phyloP scores from a whole-genome alignment of 768 basidiomycete genomes.

The Lentinula lateritia region DNA sequence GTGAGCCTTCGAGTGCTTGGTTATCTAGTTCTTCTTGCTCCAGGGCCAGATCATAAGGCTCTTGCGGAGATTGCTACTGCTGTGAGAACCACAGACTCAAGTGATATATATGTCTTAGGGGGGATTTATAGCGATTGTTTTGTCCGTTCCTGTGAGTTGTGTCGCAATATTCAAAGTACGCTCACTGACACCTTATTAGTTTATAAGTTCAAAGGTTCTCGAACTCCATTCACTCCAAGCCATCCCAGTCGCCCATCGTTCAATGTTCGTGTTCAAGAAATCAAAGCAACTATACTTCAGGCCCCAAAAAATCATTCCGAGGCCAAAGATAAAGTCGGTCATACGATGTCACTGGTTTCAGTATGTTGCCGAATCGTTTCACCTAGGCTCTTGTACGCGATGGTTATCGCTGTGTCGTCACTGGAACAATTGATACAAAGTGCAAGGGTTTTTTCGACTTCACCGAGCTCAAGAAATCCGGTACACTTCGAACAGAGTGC shows the following conservation, averaged over 20 bases:
- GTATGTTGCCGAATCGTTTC: background rate
- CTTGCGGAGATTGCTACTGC: background rate
- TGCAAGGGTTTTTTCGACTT: background rate
- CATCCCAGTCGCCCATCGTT: background rate
- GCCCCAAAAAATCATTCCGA: background rate
- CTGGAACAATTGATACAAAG: background rate
- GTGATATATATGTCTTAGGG: background rate
- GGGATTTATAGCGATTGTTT: background rate
- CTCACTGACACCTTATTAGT: background rate
- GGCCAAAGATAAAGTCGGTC: background rate
- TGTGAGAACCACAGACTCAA: background rate
- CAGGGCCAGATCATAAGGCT: background rate
- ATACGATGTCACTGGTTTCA: background rate
- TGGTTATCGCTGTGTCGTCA: background rate
- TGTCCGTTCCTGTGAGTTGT: background rate
- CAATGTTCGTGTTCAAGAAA: background rate
- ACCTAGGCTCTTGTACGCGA: background rate
- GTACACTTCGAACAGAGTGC: background rate
- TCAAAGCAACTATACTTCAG: background rate
- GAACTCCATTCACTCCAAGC: background rate
- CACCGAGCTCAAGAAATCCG: background rate
- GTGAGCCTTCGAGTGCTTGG: background rate
- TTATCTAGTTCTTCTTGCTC: background rate
- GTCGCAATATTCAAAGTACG: background rate
- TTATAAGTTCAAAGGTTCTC: background rate